Conservation (phyloP, 805 yeast genomes). For the Candida xiaguanensis region DNA sequence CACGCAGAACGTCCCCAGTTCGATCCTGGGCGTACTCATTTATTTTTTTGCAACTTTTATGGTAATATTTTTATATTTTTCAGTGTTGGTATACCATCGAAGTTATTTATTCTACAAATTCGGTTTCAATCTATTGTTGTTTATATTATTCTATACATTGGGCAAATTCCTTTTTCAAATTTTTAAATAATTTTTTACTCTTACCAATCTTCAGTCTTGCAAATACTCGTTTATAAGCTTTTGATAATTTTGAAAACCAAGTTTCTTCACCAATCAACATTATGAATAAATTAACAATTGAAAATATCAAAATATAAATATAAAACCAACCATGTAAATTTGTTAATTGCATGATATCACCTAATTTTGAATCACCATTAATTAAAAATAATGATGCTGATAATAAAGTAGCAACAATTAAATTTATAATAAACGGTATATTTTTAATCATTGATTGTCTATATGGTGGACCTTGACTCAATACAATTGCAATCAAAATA, state of each 20-base stretch:
- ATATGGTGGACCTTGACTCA: slow-evolving; percentile 92
- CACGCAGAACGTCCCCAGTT: slow-evolving; percentile 99
- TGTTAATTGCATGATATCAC: slow-evolving; percentile 74
- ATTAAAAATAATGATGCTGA: slow-evolving; percentile 56
- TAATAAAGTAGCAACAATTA: slow-evolving; percentile 44
- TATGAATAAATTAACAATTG: slow-evolving; percentile 46
- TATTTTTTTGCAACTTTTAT: slow-evolving; percentile 3
- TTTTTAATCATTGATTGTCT: slow-evolving; percentile 70
- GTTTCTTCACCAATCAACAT: slow-evolving; percentile 44
- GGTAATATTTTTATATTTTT: background rate
- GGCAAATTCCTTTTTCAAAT: slow-evolving; percentile 18
- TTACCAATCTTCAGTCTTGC: slow-evolving; percentile 17
- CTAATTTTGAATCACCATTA: slow-evolving; percentile 51
- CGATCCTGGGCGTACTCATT: slow-evolving; percentile 99
- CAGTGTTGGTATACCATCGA: background rate
- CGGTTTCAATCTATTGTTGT: background rate
- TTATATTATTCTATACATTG: slow-evolving; percentile 7
- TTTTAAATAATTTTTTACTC: slow-evolving; percentile 42
- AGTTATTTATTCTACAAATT: background rate
- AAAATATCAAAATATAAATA: slow-evolving; percentile 43
- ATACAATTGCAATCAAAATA: slow-evolving; percentile 74
- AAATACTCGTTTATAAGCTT: slow-evolving; percentile 31
- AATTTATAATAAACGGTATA: slow-evolving; percentile 65
- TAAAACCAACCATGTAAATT: slow-evolving; percentile 50
- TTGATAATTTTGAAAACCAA: slow-evolving; percentile 41